A percentile compares a stretch with the other conserved stretches of the same genome.
Evolutionary conservation across 768 basidiomycete genomes (phyloP).

Genomic region (Tricholoma hemisulphureum): DNA sequence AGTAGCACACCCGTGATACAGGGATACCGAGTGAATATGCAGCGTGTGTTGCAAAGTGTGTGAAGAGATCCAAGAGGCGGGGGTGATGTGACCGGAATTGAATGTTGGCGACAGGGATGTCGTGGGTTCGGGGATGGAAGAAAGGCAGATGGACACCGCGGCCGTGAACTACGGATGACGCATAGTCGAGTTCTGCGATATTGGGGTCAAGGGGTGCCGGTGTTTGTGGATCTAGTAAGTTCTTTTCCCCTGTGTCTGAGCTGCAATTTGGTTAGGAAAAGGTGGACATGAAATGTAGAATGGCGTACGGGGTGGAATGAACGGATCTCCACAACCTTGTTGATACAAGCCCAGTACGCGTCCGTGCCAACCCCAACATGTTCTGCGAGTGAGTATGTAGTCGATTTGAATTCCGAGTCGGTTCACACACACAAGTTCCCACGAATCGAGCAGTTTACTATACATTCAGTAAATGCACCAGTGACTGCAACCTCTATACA

Average conservation of each 20-base stretch:
- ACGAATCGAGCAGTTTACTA: too few species aligned
- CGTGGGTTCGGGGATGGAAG: constrained; percentile 60
- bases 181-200: constrained; percentile 33
- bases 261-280: background rate
- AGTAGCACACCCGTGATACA: constrained; percentile 54
- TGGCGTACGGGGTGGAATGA: background rate
- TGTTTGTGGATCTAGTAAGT: constrained; percentile 12
- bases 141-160: constrained; percentile 54
- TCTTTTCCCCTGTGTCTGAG: background rate
- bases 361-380: background rate
- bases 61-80: constrained; percentile 69
- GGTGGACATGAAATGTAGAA: too few species aligned
- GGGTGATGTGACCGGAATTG: constrained; percentile 80
- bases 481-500: too few species aligned
- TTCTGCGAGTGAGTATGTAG: too few species aligned
- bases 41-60: constrained; percentile 80
- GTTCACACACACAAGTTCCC: too few species aligned
- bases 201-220: constrained; percentile 11
- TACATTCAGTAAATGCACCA: too few species aligned
- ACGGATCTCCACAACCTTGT: background rate
- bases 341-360: background rate
- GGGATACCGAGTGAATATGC: constrained; percentile 86
- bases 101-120: constrained; percentile 75
- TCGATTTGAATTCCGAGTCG: too few species aligned
- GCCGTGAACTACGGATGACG: constrained; percentile 61